These are phyloP conservation scores for Aspergillus terreus DNA, from an alignment of 2,329 filamentous ascomycete species.

Conservation along the genomic window DNA sequence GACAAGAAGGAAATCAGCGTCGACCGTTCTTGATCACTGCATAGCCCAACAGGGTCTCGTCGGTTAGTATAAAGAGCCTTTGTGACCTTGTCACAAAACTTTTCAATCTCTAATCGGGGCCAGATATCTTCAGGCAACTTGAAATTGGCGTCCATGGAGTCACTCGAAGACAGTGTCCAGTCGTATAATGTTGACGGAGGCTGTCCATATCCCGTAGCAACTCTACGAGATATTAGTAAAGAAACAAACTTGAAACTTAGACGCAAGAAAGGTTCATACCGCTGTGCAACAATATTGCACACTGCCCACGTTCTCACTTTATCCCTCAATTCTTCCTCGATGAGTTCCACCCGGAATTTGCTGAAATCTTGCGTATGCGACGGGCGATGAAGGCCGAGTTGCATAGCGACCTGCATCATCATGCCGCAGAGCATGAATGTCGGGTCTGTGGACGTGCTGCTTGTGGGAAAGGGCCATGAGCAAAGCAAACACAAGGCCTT, in stretches of 20 bases:
- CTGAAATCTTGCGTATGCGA: constrained; percentile 58
- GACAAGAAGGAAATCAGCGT: constrained; percentile 44
- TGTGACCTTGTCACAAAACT: constrained; percentile 57
- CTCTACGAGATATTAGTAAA: constrained; percentile 35
- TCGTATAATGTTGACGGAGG: constrained; percentile 61
- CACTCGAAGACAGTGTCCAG: constrained; percentile 50
- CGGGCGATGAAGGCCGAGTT: constrained; percentile 62
- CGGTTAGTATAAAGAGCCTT: constrained; percentile 55
- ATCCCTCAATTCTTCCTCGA: constrained; percentile 61
- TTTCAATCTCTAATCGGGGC: constrained; percentile 53
- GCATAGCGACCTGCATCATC: constrained; percentile 67
- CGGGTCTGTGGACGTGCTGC: constrained; percentile 60
- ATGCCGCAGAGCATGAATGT: constrained; percentile 64
- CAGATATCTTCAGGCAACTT: constrained; percentile 51
- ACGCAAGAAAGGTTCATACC: constrained; percentile 38
- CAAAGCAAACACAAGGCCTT: constrained; percentile 62
- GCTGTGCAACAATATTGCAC: constrained; percentile 65
- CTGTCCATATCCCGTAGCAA: constrained; percentile 66
- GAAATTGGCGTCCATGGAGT: constrained; percentile 44
- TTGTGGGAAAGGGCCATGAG: constrained; percentile 63
- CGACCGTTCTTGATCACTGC: constrained; percentile 42
- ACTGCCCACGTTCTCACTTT: constrained; percentile 64
- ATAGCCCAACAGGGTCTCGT: constrained; percentile 51
- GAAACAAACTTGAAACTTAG: neutral
- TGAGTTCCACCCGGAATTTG: constrained; percentile 51